These are phyloP conservation scores for Suhomyces anneliseae DNA, from an alignment of 1,139 yeast species.

Conservation along the genomic window DNA sequence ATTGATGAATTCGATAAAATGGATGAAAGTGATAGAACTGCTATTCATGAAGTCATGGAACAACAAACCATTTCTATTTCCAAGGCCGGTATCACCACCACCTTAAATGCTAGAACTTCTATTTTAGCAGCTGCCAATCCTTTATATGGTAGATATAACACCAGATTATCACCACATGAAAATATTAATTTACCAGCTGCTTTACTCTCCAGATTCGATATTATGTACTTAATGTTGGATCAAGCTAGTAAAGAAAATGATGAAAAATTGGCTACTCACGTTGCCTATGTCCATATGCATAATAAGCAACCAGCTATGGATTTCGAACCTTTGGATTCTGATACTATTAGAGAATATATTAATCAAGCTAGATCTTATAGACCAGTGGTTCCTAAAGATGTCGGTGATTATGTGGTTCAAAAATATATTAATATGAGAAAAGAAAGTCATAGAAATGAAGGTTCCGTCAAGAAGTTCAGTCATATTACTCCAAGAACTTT, in stretches of 20 bases:
- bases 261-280: slow-evolving; percentile 87
- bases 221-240: slow-evolving; percentile 83
- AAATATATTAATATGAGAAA: slow-evolving; percentile 91
- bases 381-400: slow-evolving; percentile 84
- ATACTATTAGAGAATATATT: slow-evolving; percentile 82
- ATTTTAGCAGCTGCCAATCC: slow-evolving; percentile 99
- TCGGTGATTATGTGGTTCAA: slow-evolving; percentile 84
- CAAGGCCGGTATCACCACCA: slow-evolving; percentile 97
- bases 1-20: slow-evolving; percentile 98
- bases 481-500: slow-evolving; percentile 96
- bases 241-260: slow-evolving; percentile 79
- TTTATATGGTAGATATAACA: slow-evolving; percentile 90
- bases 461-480: slow-evolving; percentile 74
- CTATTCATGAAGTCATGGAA: slow-evolving; percentile 99
- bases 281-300: slow-evolving; percentile 93
- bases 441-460: slow-evolving; percentile 79
- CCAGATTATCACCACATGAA: slow-evolving; percentile 86
- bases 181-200: slow-evolving; percentile 98
- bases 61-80: slow-evolving; percentile 97
- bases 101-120: slow-evolving; percentile 93
- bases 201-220: slow-evolving; percentile 89
- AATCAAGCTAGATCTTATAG: slow-evolving; percentile 82
- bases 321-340: slow-evolving; percentile 74
- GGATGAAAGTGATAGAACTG: slow-evolving; percentile 97
- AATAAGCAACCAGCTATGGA: slow-evolving; percentile 79